phyloP scores from a whole-genome alignment of 805 yeast genomes.

The Kluyveromyces aestuarii region DNA sequence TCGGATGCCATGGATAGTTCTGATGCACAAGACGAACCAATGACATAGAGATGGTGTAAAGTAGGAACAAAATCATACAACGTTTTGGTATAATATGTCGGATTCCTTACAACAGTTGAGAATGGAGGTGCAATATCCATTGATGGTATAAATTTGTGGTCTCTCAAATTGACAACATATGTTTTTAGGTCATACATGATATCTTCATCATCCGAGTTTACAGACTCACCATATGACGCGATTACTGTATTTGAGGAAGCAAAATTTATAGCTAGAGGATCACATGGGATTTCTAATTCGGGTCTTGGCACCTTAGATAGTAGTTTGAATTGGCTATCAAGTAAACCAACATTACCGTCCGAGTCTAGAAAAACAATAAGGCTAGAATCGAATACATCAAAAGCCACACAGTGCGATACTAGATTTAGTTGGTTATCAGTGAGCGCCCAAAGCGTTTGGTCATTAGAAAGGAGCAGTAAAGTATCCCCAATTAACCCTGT shows the following conservation, averaged over 20 bases:
- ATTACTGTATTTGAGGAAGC: conserved; percentile 15
- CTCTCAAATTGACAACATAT: conserved; percentile 11
- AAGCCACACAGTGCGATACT: neutral
- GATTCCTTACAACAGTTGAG: conserved; percentile 39
- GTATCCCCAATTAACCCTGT: neutral
- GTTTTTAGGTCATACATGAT: conserved; percentile 22
- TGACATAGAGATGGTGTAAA: conserved; percentile 30
- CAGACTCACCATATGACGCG: conserved; percentile 24
- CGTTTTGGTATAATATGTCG: conserved; percentile 35
- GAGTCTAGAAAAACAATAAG: neutral
- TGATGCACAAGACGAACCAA: conserved; percentile 56
- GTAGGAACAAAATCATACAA: conserved; percentile 35
- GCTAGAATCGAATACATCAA: neutral
- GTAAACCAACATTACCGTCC: conserved; percentile 2
- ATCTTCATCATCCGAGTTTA: conserved; percentile 14
- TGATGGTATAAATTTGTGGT: neutral
- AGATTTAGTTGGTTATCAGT: neutral
- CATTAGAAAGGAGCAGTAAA: neutral
- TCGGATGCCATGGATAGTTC: conserved; percentile 46
- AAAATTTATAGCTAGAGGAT: conserved; percentile 19
- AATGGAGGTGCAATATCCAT: conserved; percentile 43
- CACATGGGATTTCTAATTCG: conserved; percentile 20
- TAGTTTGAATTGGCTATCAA: neutral
- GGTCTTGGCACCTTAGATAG: conserved; percentile 19
- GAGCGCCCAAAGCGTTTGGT: neutral